Percentiles rank a stretch among this genome's conserved stretches.
Conservation (phyloP, 73 alveolate species). For the Tetrahymena malaccensis region DNA sequence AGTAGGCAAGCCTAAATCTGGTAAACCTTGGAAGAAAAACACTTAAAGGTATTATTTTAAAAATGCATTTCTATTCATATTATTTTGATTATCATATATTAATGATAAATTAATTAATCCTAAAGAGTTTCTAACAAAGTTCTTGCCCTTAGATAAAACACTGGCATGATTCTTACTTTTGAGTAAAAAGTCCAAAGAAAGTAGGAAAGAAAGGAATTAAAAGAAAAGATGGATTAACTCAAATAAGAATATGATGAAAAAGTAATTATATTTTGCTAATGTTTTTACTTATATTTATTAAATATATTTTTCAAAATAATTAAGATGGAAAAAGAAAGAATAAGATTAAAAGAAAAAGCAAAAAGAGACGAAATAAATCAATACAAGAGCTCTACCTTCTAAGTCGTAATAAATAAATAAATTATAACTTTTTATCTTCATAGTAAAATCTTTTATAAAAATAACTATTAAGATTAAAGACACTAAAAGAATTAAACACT, state of each 20-base stretch:
- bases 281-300: neutral
- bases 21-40: slow-evolving; percentile 60
- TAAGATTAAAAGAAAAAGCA: slow-evolving; percentile 37
- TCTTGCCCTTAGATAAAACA: slow-evolving; percentile 5
- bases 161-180: slow-evolving; percentile 41
- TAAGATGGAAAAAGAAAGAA: slow-evolving; percentile 28
- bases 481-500: slow-evolving; percentile 50
- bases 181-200: slow-evolving; percentile 44
- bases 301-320: neutral
- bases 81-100: neutral
- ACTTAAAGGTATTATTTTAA: slow-evolving; percentile 21
- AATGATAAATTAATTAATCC: neutral
- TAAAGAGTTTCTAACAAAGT: neutral
- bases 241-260: slow-evolving; percentile 42
- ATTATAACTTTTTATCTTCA: neutral
- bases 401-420: slow-evolving; percentile 14
- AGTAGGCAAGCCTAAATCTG: slow-evolving; percentile 56
- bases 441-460: neutral
- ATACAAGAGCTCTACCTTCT: slow-evolving; percentile 52
- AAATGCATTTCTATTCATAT: neutral
- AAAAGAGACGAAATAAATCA: slow-evolving; percentile 55
- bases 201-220: slow-evolving; percentile 37
- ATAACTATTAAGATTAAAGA: slow-evolving; percentile 46
- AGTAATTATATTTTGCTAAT: neutral
- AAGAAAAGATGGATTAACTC: slow-evolving; percentile 40